Conservation (phyloP, 495 filamentous ascomycete genomes). For the Lasiosphaeria ovina region DNA sequence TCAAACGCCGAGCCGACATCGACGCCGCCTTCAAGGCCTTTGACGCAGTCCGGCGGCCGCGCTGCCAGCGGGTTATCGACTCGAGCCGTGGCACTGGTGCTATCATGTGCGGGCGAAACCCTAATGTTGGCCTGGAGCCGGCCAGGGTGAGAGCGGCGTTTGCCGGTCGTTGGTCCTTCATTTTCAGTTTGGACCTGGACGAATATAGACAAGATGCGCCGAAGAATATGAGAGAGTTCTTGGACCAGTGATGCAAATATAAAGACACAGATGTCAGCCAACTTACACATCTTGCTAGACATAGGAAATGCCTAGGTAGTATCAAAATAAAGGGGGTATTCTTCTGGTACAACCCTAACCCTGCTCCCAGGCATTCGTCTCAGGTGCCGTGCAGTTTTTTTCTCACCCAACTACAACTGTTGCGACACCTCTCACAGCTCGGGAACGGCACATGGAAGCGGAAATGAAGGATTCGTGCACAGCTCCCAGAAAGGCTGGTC, state of each 20-base stretch:
- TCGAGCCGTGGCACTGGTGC: slow-evolving; percentile 32
- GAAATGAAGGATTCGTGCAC: no score
- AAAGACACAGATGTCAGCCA: no score
- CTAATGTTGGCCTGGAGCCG: slow-evolving; percentile 13
- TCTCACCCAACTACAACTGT: no score
- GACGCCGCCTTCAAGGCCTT: slow-evolving; percentile 18
- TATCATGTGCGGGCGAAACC: slow-evolving; percentile 10
- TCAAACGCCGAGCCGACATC: neutral
- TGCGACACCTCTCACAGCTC: no score
- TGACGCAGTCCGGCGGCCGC: slow-evolving; percentile 22
- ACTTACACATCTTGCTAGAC: no score
- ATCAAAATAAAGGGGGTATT: no score
- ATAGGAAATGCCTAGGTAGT: no score
- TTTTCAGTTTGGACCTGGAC: slow-evolving; percentile 21
- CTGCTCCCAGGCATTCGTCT: no score
- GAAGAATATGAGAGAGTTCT: neutral
- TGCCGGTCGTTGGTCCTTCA: slow-evolving; percentile 23
- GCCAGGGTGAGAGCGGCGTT: slow-evolving; percentile 6
- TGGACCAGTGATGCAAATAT: neutral
- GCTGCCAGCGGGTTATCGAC: slow-evolving; percentile 24
- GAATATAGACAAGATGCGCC: slow-evolving; percentile 22
- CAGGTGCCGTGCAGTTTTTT: no score
- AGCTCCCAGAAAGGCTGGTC: no score
- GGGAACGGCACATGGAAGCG: no score
- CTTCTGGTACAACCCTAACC: no score